phyloP scores from a whole-genome alignment of 2,329 filamentous ascomycete genomes.

The Periconia macrospinosa region DNA sequence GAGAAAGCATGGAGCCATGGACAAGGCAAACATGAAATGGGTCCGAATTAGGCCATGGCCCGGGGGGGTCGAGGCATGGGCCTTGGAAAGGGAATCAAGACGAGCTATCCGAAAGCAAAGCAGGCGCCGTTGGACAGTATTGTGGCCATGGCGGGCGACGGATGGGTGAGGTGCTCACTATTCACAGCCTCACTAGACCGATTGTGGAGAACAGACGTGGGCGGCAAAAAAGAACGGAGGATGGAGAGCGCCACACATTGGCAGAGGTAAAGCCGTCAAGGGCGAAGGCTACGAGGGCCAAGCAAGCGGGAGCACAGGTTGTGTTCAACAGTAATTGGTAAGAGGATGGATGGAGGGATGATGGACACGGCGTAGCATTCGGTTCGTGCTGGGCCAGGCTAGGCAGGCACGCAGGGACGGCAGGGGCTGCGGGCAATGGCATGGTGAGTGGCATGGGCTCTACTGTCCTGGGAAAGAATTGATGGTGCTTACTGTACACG shows the following conservation, averaged over 20 bases:
- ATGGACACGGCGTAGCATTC: conserved; percentile 28
- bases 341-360: conserved; percentile 10
- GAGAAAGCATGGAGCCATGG: conserved; percentile 14
- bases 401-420: conserved; percentile 19
- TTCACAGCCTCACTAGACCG: conserved; percentile 22
- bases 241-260: conserved; percentile 19
- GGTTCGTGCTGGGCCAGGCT: conserved; percentile 10
- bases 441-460: conserved; percentile 15
- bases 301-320: conserved; percentile 6
- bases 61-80: conserved; percentile 21
- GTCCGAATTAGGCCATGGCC: conserved; percentile 6
- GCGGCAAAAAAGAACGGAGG: conserved; percentile 22
- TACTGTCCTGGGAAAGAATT: no score
- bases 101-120: conserved; percentile 12
- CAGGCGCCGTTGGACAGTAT: conserved; percentile 16
- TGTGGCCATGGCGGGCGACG: conserved; percentile 16
- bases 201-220: conserved; percentile 14
- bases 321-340: no score
- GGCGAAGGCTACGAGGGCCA: conserved; percentile 19
- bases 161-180: background rate
- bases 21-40: conserved; percentile 22
- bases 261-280: conserved; percentile 17
- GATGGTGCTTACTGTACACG: no score
- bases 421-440: conserved; percentile 14
- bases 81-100: conserved; percentile 20